These are phyloP conservation scores for Scenedesmus sp. DNA, from an alignment of 163 green algal genomes.

Conservation along the genomic window DNA sequence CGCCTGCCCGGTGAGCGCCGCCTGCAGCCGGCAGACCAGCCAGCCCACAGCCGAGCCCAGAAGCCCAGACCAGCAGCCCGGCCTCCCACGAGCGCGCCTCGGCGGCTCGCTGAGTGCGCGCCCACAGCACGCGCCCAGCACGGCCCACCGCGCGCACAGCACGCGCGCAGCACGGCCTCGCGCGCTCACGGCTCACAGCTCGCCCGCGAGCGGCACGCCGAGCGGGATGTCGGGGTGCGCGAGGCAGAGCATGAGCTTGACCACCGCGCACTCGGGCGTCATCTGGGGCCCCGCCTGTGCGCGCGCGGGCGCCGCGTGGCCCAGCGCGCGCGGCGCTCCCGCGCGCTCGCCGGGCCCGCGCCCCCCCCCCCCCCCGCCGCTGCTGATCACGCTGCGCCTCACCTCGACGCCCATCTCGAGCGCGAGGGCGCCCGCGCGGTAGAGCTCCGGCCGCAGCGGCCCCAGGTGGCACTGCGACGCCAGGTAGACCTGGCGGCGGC, in stretches of 20 bases:
- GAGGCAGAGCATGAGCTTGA: conserved; percentile 93
- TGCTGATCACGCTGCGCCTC: conserved; percentile 7
- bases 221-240: conserved; percentile 83
- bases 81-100: too few relatives aligned
- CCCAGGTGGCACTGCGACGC: conserved; percentile 57
- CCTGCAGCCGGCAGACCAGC: too few relatives aligned
- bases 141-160: too few relatives aligned
- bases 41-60: too few relatives aligned
- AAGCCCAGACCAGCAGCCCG: too few relatives aligned
- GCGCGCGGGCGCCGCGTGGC: neutral
- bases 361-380: too few relatives aligned
- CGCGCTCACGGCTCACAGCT: too few relatives aligned
- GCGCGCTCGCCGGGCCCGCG: neutral
- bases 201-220: conserved; percentile 82
- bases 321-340: neutral
- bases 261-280: conserved; percentile 79
- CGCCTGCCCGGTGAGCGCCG: too few relatives aligned
- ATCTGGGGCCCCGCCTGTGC: conserved; percentile 62
- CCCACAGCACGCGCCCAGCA: too few relatives aligned
- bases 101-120: too few relatives aligned
- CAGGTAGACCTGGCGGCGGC: conserved; percentile 53
- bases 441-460: conserved; percentile 58
- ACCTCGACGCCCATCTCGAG: conserved; percentile 56
- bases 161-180: too few relatives aligned
- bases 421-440: conserved; percentile 53